Base-by-base conservation (phyloP, 2,329 filamentous ascomycete species). In the Cladosporium sp. region DNA sequence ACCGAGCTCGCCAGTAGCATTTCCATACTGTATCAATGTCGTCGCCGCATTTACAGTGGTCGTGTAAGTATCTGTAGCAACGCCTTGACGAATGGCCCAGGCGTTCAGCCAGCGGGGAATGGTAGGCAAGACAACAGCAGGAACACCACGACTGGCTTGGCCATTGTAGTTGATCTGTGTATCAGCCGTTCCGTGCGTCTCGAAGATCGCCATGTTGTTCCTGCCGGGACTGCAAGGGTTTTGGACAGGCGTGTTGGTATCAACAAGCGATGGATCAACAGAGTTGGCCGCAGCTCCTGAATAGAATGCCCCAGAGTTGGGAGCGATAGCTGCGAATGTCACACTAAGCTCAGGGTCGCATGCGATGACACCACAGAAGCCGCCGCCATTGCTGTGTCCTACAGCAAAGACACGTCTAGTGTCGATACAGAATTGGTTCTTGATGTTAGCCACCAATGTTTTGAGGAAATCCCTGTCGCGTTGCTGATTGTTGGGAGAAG, bases 341-440 rank as follows among this genome's bases (percentile, higher is more conserved):
- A 65, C 66, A 4, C 76, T 76, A 1, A 75, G 71, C 1, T 65
- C 66, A 1, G 73, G 62, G 47, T 80, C 73, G 65, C 79, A 83
- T 3, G 80, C 78, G 5, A 82, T 73, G 2, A 75, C 65, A n/a
- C 73, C 75, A 5, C 74, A 74, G 22, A 80, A 76, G 5, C 76
- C 82, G 2, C 79, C 83, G 3, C 81, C 82, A 45, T 84, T 83
- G 63, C 76, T 84, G 61, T 84, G 82, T 40, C 78, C 79, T 0
- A 73, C 70, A 3, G 73, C 74, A 58, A 79, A 80, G 38, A 82
- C 72, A 8, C 74, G 74, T 0, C 67, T 68, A 2, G 69, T 64
- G 60, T 81, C 76, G 59, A 82, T 71, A 63, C 78, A 82, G 65
- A 77, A 78, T 3, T 63, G 67, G 5, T 66, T 62, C 52, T 73